Evolutionary conservation across 768 basidiomycete species (phyloP), one percentile per base, ranked within the genome.

Genomic region (Cyclocybe cylindracea): DNA sequence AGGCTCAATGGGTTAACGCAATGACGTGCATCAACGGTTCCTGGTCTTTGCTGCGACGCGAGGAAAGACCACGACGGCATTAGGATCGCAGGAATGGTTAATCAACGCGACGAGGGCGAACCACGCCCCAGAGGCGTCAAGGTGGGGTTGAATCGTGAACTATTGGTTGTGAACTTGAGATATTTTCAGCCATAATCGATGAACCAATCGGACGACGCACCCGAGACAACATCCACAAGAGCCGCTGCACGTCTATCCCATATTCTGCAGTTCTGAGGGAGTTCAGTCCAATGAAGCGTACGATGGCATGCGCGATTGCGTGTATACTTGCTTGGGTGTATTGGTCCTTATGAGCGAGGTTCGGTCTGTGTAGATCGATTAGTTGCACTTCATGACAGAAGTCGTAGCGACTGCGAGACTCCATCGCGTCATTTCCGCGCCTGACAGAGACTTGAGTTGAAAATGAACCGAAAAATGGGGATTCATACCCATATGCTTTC

Each of bases 21-120:
- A 94, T 68, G 9, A 97, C 77, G 35, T 89, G 80, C 82, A 94
- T 78, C 29, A 81, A 53, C 0, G 89, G 84, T 62, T 87, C 86
- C 24, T 76, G 67, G 0, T 61, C 58, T 14, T 50, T 60, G 0
- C 60, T 52, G 68, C 59, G 10, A 76, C 66, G 4, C 82, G 75
- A 44, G 95, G 94, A 63, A 96, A 98, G 3, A 98, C 91, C n/a
- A 95, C 80, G 32, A 87, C 91, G 0, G 89, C 92, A 62, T 97
- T 95, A 0, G 92, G 91, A 16, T 82, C 78, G 62, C 94, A 95
- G 0, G 89, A 89, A 63, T 98, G 94, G 62, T 97, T 97, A 50
- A 89, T 79, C 9, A 97, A 73, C 0, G 94, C 94, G 4, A 87
- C 71, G 0, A 80, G 61, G 0, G 91, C 89, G 10, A 95, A 78